Conservation (phyloP, 1,139 yeast species). For the Spathaspora sp. region DNA sequence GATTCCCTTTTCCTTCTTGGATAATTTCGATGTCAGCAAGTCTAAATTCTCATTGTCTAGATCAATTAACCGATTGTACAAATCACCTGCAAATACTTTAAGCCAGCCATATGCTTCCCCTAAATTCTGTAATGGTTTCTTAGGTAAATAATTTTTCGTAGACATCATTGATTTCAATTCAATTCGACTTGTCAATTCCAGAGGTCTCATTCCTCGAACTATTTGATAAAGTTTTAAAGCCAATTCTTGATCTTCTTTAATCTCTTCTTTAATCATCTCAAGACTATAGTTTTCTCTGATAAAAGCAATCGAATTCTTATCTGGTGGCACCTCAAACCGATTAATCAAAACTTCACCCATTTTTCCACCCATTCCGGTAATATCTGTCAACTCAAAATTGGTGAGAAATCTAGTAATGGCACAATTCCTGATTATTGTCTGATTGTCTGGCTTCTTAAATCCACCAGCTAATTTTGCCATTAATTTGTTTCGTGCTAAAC, state of each 20-base stretch:
- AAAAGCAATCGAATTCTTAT: slow-evolving; percentile 38
- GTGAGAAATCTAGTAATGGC: slow-evolving; percentile 53
- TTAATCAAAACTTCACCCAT: slow-evolving; percentile 62
- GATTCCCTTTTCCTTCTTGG: slow-evolving; percentile 21
- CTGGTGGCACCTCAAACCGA: slow-evolving; percentile 44
- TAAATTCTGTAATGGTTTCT: slow-evolving; percentile 50
- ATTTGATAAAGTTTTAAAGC: slow-evolving; percentile 55
- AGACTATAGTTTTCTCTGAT: slow-evolving; percentile 48
- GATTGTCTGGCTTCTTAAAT: slow-evolving; percentile 79
- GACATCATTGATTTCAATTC: slow-evolving; percentile 87
- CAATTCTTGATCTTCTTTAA: slow-evolving; percentile 41
- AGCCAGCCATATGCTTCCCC: slow-evolving; percentile 78
- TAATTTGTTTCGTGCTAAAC: slow-evolving; percentile 72
- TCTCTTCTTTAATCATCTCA: slow-evolving; percentile 31
- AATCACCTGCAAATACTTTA: slow-evolving; percentile 78
- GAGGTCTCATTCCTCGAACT: slow-evolving; percentile 60
- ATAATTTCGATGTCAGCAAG: slow-evolving; percentile 25
- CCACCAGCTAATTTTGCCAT: slow-evolving; percentile 92
- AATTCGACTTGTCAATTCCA: slow-evolving; percentile 55
- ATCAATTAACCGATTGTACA: slow-evolving; percentile 68
- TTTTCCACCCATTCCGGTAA: slow-evolving; percentile 92
- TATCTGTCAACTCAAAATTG: slow-evolving; percentile 65
- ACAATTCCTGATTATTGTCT: slow-evolving; percentile 63
- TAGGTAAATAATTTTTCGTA: slow-evolving; percentile 66
- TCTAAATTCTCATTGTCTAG: slow-evolving; percentile 64